A percentile compares a stretch with the other conserved stretches of the same genome.
Evolutionary conservation across 176 grass and related monocot genomes (phyloP).

Genomic region (Puccinellia tenuiflora): DNA sequence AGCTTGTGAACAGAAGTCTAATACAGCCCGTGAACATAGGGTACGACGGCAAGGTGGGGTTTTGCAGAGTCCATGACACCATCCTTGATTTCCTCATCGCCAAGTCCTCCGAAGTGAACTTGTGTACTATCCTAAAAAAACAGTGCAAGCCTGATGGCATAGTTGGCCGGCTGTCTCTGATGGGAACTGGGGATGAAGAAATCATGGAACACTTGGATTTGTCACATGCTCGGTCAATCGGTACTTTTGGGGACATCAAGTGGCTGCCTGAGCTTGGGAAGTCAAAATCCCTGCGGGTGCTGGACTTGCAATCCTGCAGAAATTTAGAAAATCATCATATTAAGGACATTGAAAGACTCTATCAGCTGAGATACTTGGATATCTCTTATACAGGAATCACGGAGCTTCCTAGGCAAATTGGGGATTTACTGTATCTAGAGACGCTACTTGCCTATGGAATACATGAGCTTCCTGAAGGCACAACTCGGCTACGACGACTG

Average conservation of each 20-base stretch:
- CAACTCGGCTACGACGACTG: background rate
- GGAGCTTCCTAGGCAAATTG: slow-evolving; percentile 7
- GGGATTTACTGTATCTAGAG: background rate
- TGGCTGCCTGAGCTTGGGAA: background rate
- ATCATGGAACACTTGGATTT: background rate
- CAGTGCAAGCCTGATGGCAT: background rate
- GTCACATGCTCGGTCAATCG: background rate
- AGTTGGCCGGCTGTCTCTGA: slow-evolving; percentile 14
- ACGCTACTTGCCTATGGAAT: background rate
- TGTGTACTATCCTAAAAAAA: background rate
- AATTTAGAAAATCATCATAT: background rate
- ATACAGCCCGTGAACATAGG: background rate
- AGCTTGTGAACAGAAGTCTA: slow-evolving; percentile 30
- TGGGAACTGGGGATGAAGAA: background rate
- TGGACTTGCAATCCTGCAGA: accelerated
- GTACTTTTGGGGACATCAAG: background rate
- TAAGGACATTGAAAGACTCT: slow-evolving; percentile 4
- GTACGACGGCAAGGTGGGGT: background rate
- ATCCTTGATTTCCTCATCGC: slow-evolving; percentile 23
- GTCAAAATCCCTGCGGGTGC: background rate
- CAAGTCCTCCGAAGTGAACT: slow-evolving; percentile 7
- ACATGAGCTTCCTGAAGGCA: background rate
- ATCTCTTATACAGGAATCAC: background rate
- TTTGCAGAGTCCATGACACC: slow-evolving; percentile 25
- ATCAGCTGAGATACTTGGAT: slow-evolving; percentile 15